Evolutionary conservation across 140 eudicot genomes (phyloP).

Genomic region (Senecio squalidus): DNA sequence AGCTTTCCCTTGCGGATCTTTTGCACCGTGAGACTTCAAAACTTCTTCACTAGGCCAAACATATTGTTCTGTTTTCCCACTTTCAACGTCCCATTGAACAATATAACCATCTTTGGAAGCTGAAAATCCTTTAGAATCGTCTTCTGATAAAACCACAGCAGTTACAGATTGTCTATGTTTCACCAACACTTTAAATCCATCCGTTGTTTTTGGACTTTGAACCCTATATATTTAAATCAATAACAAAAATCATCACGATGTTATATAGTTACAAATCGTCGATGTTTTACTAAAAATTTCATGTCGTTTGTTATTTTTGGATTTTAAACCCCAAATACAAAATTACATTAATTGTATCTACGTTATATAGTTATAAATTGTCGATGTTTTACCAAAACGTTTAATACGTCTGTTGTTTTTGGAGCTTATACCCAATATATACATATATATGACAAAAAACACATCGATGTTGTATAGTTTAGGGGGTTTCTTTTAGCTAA

Average conservation of each 20-base stretch:
- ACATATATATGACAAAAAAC: no score
- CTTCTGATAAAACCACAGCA: slow-evolving; percentile 76
- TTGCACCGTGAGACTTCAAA: slow-evolving; percentile 73
- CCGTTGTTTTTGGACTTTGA: slow-evolving; percentile 46
- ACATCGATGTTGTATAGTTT: no score
- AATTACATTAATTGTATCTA: no score
- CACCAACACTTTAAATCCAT: slow-evolving; percentile 51
- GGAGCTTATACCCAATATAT: no score
- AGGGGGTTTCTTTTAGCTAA: no score
- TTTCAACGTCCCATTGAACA: slow-evolving; percentile 72
- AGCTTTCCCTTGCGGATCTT: slow-evolving; percentile 77
- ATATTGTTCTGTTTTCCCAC: slow-evolving; percentile 61
- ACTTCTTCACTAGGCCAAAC: slow-evolving; percentile 72
- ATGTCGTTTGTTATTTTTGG: no score
- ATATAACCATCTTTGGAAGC: slow-evolving; percentile 94
- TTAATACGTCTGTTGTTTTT: no score
- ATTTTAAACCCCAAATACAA: no score
- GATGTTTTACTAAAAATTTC: no score
- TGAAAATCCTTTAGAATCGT: slow-evolving; percentile 75
- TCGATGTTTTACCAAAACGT: no score
- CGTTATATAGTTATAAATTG: no score
- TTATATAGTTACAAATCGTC: no score
- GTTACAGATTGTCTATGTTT: slow-evolving; percentile 91
- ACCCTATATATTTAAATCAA: slow-evolving; percentile 37
- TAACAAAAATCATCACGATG: slow-evolving; percentile 3